Base-by-base conservation (phyloP, 176 grass and related monocot species). In the Dactylis glomerata region DNA sequence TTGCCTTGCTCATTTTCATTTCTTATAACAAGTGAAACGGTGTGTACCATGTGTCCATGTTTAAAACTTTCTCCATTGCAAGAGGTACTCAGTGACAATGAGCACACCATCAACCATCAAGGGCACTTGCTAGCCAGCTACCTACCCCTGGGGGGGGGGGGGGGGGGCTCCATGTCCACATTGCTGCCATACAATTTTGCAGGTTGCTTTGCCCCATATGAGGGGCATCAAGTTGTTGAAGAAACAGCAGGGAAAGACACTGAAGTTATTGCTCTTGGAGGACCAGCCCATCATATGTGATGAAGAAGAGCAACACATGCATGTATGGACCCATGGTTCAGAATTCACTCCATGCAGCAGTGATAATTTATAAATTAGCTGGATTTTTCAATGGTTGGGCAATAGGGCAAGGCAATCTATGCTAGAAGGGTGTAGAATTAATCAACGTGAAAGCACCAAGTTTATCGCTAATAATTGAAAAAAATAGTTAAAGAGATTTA, bases 181-280 rank as follows among this genome's bases (percentile, higher is more conserved):
- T 42, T 63, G 54, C 64, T 81, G 82, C 78, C 65, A 78, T 82
- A 59, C 61, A 86, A 86, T 78, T 80, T 76, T 90, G 83, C 83
- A 54, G 83, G 78, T 68, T 76, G 41, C 52, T 41, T 78, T 90
- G 79, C 79, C 65, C 88, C 84, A 86, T 86, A 65, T 57, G 83
- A 86, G 65, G 73, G 84, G 87, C 82, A 89, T 77, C 74, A 83
- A 77, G 80, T 83, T 68, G 84, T 86, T 90, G 88, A 73, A 75
- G 74, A 77, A 66, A 73, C 79, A 83, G 74, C 84, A 56, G 50
- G 46, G 84, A 86, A 79, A 79, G 79, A 78, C 80, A 74, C 57
- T 83, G 73, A 28, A 87, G 79, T 83, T 90, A 90, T 67, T 83
- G 84, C 75, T 64, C 34, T 40, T 75, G 36, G 74, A 75, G 80